phyloP scores from a whole-genome alignment of 208 protist species.

The Acanthamoeba divionensis region DNA sequence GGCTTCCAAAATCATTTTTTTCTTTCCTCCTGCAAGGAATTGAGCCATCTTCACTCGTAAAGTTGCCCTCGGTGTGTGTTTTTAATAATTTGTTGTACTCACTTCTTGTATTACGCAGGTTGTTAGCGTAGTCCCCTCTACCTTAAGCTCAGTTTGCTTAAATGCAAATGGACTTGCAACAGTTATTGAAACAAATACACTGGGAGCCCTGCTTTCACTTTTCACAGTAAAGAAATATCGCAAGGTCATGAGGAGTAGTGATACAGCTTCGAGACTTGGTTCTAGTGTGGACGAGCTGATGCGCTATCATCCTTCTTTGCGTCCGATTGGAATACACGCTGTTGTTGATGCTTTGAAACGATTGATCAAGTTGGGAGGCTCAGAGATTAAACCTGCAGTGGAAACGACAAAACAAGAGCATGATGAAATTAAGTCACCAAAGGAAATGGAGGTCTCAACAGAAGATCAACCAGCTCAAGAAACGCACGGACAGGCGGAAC shows the following conservation, averaged over 20 bases:
- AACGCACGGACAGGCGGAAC: not conserved
- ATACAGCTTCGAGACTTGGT: constrained; percentile 23
- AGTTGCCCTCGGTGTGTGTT: not conserved
- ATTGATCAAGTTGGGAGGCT: constrained; percentile 10
- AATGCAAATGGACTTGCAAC: not conserved
- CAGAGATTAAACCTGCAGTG: not conserved
- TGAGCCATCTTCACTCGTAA: not conserved
- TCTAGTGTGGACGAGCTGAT: constrained; percentile 9
- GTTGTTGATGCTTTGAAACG: not conserved
- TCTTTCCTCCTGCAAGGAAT: not conserved
- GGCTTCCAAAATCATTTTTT: not conserved
- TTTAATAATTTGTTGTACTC: not conserved
- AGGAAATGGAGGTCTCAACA: not conserved
- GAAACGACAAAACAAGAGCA: not conserved
- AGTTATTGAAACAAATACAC: not conserved
- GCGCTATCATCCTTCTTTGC: not conserved
- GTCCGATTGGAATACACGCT: not conserved
- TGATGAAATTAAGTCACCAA: too few species aligned
- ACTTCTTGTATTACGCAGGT: not conserved
- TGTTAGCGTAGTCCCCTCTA: not conserved
- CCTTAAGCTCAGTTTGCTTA: constrained; percentile 10
- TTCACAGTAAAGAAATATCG: constrained; percentile 21
- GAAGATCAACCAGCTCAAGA: not conserved
- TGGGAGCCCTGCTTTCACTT: constrained; percentile 11
- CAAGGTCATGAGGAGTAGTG: constrained; percentile 15